These are phyloP conservation scores for Macrolepiota albuminosa DNA, from an alignment of 768 basidiomycete genomes.

Conservation along the genomic window DNA sequence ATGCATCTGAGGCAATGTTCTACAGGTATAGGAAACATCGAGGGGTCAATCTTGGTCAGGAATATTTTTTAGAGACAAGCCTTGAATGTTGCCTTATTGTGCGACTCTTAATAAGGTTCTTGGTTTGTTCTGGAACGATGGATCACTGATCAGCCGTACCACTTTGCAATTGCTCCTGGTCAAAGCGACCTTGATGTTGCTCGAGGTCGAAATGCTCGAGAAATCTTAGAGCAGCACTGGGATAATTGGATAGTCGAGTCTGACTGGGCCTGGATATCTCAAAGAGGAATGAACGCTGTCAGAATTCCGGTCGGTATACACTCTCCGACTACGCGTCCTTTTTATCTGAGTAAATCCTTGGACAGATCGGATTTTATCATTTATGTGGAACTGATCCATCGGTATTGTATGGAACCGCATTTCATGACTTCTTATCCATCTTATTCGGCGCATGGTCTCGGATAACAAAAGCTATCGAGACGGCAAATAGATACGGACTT, in stretches of 20 bases:
- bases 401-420: constrained; percentile 63
- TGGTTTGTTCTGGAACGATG: constrained; percentile 81
- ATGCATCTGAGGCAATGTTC: constrained; percentile 4
- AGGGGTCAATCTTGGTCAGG: constrained; percentile 78
- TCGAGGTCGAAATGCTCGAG: constrained; percentile 42
- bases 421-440: constrained; percentile 41
- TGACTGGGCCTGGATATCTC: constrained; percentile 61
- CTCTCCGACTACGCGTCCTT: not conserved
- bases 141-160: constrained; percentile 62
- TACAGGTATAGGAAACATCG: constrained; percentile 67
- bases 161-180: constrained; percentile 43
- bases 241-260: constrained; percentile 61
- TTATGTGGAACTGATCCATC: constrained; percentile 53
- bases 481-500: constrained; percentile 52
- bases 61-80: not conserved
- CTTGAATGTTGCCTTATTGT: not conserved
- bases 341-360: not conserved
- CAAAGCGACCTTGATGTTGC: constrained; percentile 73
- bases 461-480: constrained; percentile 54
- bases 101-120: constrained; percentile 38
- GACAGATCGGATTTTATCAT: constrained; percentile 72
- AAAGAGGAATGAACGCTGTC: constrained; percentile 56
- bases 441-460: constrained; percentile 67
- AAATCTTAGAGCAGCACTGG: constrained; percentile 64
- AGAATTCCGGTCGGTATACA: constrained; percentile 49